phyloP scores from a whole-genome alignment of 169 alveolate genomes.

The Plasmodium berghei region DNA sequence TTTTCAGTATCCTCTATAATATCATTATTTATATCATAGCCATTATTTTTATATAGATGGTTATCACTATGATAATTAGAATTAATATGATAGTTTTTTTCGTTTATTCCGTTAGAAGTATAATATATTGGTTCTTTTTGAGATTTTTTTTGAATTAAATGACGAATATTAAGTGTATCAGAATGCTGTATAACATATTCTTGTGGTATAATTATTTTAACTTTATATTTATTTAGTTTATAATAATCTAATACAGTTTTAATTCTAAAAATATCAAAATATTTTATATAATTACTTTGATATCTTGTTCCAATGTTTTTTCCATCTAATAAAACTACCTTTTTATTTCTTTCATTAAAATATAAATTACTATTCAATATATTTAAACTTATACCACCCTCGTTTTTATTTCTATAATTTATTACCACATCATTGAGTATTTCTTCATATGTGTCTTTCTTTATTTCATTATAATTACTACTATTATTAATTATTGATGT shows the following conservation, averaged over 20 bases:
- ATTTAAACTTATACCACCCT: neutral
- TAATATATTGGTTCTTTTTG: neutral
- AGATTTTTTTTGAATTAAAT: neutral
- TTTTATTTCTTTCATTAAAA: neutral
- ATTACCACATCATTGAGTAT: too few relatives aligned
- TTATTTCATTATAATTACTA: too few relatives aligned
- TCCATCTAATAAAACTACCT: slow-evolving; percentile 40
- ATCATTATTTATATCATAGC: neutral
- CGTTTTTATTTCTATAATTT: neutral
- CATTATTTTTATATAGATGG: neutral
- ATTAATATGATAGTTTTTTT: neutral
- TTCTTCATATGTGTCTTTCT: too few relatives aligned
- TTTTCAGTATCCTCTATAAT: neutral
- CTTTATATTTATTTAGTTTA: slow-evolving; percentile 15
- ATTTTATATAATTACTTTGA: slow-evolving; percentile 42
- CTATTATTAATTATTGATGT: too few relatives aligned
- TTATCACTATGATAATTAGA: too few relatives aligned
- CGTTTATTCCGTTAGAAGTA: neutral
- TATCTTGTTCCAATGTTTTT: slow-evolving; percentile 60
- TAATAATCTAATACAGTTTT: slow-evolving; percentile 48
- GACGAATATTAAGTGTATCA: too few relatives aligned
- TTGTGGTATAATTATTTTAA: slow-evolving; percentile 34
- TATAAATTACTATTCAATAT: neutral
- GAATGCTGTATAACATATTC: slow-evolving; percentile 9
- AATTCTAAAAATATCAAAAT: slow-evolving; percentile 49